These are phyloP conservation scores for Agrostemma githago DNA, from an alignment of 148 eudicot genomes.

Conservation along the genomic window DNA sequence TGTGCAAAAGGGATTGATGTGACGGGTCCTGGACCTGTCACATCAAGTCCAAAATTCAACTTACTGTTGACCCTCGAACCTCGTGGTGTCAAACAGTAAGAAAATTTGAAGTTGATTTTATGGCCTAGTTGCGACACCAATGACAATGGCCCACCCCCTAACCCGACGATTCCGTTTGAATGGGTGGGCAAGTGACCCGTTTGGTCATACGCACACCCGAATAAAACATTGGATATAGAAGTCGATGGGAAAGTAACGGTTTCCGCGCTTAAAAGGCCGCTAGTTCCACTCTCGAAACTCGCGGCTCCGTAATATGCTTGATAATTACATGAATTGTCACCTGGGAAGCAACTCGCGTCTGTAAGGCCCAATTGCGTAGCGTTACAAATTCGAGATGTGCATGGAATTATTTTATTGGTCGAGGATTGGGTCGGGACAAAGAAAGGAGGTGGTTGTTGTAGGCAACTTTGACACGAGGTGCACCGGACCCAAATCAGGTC, in stretches of 20 bases:
- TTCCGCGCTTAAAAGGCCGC: constrained; percentile 13
- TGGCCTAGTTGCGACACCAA: constrained; percentile 30
- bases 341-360: neutral
- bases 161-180: constrained; percentile 35
- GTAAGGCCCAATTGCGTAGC: neutral
- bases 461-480: constrained; percentile 25
- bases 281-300: constrained; percentile 1
- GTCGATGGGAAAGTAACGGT: constrained; percentile 14
- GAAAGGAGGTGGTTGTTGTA: constrained; percentile 10
- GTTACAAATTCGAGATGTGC: constrained; percentile 20
- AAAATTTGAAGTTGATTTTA: constrained; percentile 28
- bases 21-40: constrained; percentile 12
- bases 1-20: constrained; percentile 22
- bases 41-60: constrained; percentile 27
- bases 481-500: constrained; percentile 39
- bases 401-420: constrained; percentile 16
- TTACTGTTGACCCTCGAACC: constrained; percentile 13
- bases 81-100: constrained; percentile 30
- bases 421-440: constrained; percentile 28
- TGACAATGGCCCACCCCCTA: constrained; percentile 28
- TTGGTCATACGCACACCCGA: constrained; percentile 29
- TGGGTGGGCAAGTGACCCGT: neutral
- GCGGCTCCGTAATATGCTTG: constrained; percentile 7
- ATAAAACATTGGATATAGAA: neutral
- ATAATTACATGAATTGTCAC: neutral